Conservation (phyloP, 805 yeast species). For the Ascoidea rubescens region DNA sequence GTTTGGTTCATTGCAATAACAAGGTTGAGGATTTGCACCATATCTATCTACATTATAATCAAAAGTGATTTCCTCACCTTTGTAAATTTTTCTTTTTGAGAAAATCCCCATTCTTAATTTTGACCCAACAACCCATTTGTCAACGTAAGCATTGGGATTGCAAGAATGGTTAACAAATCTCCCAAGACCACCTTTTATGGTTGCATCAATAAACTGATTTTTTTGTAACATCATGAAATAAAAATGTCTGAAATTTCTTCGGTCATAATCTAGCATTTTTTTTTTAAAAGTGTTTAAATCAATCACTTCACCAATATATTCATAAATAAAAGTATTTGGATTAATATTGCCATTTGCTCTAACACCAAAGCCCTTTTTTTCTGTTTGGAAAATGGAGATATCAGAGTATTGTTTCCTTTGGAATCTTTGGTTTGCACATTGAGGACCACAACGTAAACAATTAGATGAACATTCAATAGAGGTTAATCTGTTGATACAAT, state of each 20-base stretch:
- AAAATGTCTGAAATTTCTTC: constrained; percentile 59
- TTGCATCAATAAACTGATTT: constrained; percentile 91
- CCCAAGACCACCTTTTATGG: constrained; percentile 75
- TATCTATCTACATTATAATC: constrained; percentile 92
- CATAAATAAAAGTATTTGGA: constrained; percentile 67
- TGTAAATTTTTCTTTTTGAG: constrained; percentile 54
- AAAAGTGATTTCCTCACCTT: constrained; percentile 74
- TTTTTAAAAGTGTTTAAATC: constrained; percentile 63
- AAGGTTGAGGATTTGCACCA: constrained; percentile 88
- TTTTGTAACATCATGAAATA: constrained; percentile 93
- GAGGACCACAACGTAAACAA: constrained; percentile 54
- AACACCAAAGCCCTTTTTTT: constrained; percentile 80
- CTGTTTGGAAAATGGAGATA: constrained; percentile 75
- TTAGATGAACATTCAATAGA: constrained; percentile 80
- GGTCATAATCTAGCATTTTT: constrained; percentile 65
- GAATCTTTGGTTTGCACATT: constrained; percentile 81
- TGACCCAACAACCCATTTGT: constrained; percentile 93
- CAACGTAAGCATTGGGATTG: constrained; percentile 87
- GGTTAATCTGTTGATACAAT: constrained; percentile 85
- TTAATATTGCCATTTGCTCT: constrained; percentile 49
- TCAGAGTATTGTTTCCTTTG: constrained; percentile 62
- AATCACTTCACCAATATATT: constrained; percentile 89
- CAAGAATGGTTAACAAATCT: constrained; percentile 94
- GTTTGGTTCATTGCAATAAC: constrained; percentile 87
- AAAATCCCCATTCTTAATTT: constrained; percentile 90